Conservation (phyloP, 106 monocot genomes). For the Dactylorhiza incarnata region DNA sequence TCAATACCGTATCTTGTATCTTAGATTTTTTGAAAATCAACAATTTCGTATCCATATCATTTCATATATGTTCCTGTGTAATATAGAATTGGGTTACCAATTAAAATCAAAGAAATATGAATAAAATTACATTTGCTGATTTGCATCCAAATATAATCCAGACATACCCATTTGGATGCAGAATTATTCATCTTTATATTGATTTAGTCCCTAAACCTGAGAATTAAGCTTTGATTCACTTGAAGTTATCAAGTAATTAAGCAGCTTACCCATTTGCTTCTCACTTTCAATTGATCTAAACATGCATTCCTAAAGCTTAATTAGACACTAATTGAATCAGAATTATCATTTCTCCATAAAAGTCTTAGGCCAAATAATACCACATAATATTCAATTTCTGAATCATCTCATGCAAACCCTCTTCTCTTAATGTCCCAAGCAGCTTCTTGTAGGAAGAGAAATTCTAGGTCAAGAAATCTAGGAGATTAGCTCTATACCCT, state of each 20-base stretch:
- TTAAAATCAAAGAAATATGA: no score
- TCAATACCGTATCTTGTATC: no score
- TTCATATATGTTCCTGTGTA: no score
- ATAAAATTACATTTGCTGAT: no score
- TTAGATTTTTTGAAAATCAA: no score
- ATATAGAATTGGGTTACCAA: no score
- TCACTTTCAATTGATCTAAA: not conserved
- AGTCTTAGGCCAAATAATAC: not conserved
- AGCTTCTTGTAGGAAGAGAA: not conserved
- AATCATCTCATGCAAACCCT: not conserved
- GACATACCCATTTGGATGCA: no score
- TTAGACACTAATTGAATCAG: not conserved
- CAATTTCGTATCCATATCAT: no score
- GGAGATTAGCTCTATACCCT: slow-evolving; percentile 75
- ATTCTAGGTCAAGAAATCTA: slow-evolving; percentile 8
- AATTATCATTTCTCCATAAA: not conserved
- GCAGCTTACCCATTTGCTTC: not conserved
- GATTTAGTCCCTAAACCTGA: no score
- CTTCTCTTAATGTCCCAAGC: not conserved
- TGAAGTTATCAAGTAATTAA: not conserved
- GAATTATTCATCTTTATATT: no score
- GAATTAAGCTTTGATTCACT: not conserved
- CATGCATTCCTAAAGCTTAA: not conserved
- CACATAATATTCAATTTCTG: not conserved
- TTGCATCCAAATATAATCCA: no score